These are phyloP conservation scores for Curvularia sp. DNA, from an alignment of 2,329 filamentous ascomycete species.

Conservation along the genomic window DNA sequence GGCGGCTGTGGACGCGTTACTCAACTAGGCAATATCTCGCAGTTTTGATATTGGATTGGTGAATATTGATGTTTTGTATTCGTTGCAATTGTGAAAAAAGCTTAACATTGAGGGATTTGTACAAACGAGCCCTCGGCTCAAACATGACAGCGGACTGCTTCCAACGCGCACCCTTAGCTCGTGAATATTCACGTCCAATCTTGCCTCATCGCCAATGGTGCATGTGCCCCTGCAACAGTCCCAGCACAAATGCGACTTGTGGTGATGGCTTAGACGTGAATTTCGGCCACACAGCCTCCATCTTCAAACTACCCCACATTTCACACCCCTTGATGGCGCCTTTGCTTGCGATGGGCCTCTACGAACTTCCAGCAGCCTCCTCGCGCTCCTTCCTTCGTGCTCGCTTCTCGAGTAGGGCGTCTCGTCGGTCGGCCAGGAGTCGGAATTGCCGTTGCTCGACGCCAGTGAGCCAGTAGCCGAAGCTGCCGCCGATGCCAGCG, in stretches of 20 bases:
- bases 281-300: not conserved
- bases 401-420: conserved; percentile 85
- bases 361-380: conserved; percentile 41
- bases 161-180: conserved; percentile 17
- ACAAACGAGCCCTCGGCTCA: conserved; percentile 44
- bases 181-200: conserved; percentile 4
- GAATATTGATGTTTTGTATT: not conserved
- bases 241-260: conserved; percentile 11
- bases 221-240: conserved; percentile 10
- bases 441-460: conserved; percentile 83
- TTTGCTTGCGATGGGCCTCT: not conserved
- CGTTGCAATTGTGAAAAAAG: conserved; percentile 18
- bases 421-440: conserved; percentile 79
- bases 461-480: conserved; percentile 96
- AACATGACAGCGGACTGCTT: conserved; percentile 35
- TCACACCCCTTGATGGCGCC: conserved; percentile 5
- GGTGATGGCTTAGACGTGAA: not conserved
- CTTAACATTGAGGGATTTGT: conserved; percentile 36
- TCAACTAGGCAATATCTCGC: conserved; percentile 39
- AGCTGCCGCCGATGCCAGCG: conserved; percentile 82
- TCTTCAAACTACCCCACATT: conserved; percentile 8
- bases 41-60: conserved; percentile 15
- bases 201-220: conserved; percentile 10
- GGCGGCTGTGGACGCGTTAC: conserved; percentile 22
- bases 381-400: conserved; percentile 75